Conservation (phyloP, 2,329 filamentous ascomycete genomes). For the Calonectria pseudoreteaudii region DNA sequence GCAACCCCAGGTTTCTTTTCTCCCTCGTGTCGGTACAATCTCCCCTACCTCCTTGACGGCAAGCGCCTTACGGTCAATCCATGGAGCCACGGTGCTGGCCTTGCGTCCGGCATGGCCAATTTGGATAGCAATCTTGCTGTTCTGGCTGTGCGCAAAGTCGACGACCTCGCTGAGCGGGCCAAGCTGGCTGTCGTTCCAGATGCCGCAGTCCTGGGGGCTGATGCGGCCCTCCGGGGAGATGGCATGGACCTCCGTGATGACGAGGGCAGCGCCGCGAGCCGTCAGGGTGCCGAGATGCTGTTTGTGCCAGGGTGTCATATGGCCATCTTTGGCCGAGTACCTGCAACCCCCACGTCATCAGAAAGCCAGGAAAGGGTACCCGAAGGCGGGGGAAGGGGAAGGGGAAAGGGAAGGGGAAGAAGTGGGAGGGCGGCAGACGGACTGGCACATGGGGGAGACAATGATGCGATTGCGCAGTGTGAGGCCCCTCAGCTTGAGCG, state of each 20-base stretch:
- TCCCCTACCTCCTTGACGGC: conserved; percentile 37
- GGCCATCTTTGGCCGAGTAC: conserved; percentile 53
- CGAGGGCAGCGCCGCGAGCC: conserved; percentile 63
- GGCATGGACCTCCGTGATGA: conserved; percentile 76
- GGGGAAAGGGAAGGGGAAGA: not conserved
- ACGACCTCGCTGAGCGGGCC: conserved; percentile 67
- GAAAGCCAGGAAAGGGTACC: not conserved
- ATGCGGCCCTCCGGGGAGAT: conserved; percentile 77
- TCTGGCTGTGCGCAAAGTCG: conserved; percentile 72
- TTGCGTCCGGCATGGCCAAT: conserved; percentile 76
- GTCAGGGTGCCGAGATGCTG: conserved; percentile 54
- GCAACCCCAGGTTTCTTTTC: not conserved
- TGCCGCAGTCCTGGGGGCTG: conserved; percentile 74
- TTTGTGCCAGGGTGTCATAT: conserved; percentile 57
- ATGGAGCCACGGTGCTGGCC: conserved; percentile 52
- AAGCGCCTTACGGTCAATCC: conserved; percentile 40
- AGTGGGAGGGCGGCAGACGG: conserved; percentile 28
- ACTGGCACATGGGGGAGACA: conserved; percentile 62
- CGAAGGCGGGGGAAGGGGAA: not conserved
- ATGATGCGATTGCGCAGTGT: conserved; percentile 60
- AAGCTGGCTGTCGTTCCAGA: conserved; percentile 80
- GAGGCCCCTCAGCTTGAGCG: conserved; percentile 56
- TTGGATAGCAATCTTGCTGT: conserved; percentile 75
- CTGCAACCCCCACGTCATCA: conserved; percentile 8
- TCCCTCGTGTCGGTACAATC: not conserved